Percentiles rank a stretch among this genome's conserved stretches.
Evolutionary conservation across 805 yeast species (phyloP).

Genomic region (Candida xyloterini): DNA sequence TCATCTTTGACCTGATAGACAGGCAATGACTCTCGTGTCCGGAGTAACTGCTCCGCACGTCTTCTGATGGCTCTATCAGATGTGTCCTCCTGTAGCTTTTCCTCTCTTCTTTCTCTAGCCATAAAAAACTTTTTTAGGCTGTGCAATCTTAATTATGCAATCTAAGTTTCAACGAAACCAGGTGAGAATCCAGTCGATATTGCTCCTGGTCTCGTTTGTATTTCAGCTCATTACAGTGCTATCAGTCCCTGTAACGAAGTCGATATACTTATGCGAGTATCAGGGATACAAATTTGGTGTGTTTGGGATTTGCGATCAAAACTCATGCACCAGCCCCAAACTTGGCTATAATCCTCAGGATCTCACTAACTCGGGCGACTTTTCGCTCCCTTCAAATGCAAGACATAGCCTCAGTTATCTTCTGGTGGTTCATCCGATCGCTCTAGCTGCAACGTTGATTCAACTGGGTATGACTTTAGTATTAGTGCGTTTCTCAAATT

Average conservation of each 20-base stretch:
- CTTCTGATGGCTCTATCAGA: constrained; percentile 16
- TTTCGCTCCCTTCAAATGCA: constrained; percentile 57
- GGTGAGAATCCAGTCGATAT: constrained; percentile 15
- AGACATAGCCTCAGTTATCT: constrained; percentile 57
- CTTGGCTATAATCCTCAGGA: constrained; percentile 43
- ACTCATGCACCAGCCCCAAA: constrained; percentile 38
- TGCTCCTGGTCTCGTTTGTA: constrained; percentile 49
- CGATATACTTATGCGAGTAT: constrained; percentile 48
- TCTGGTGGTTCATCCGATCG: constrained; percentile 64
- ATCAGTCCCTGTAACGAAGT: constrained; percentile 55
- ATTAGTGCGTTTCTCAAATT: constrained; percentile 29
- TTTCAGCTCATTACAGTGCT: constrained; percentile 59
- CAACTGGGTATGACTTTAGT: constrained; percentile 40
- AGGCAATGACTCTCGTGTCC: constrained; percentile 61
- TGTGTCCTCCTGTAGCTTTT: background rate
- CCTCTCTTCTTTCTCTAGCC: constrained; percentile 4
- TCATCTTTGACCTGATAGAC: constrained; percentile 69
- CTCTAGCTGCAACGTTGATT: constrained; percentile 52
- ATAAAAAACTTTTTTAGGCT: constrained; percentile 23
- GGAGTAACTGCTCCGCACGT: constrained; percentile 44
- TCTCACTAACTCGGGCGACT: constrained; percentile 35
- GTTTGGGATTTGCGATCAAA: constrained; percentile 57
- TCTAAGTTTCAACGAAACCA: constrained; percentile 19
- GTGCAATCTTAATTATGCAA: constrained; percentile 4
- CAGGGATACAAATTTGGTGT: constrained; percentile 60